phyloP scores from a whole-genome alignment of 2,329 filamentous ascomycete genomes.

The Penicillium aurantiogriseum region DNA sequence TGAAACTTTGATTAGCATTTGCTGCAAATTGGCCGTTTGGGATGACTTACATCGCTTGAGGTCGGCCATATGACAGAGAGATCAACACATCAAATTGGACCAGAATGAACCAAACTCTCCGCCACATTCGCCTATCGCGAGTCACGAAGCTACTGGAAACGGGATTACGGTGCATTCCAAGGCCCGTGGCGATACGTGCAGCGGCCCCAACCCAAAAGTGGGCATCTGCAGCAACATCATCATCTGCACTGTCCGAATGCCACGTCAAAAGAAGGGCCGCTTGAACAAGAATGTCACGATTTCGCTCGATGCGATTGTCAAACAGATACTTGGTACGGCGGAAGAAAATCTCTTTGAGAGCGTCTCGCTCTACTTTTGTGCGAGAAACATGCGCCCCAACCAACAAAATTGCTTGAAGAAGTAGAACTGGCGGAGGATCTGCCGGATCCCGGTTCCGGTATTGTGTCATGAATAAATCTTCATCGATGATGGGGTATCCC shows the following conservation, averaged over 20 bases:
- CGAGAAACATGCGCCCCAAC: slow-evolving; percentile 53
- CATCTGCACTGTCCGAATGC: slow-evolving; percentile 54
- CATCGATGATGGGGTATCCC: slow-evolving; percentile 54
- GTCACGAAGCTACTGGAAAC: slow-evolving; percentile 42
- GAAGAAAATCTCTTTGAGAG: slow-evolving; percentile 52
- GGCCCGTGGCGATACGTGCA: slow-evolving; percentile 51
- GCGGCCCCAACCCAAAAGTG: slow-evolving; percentile 56
- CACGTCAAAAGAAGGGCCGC: slow-evolving; percentile 56
- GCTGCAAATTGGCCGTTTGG: neutral
- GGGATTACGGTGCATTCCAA: slow-evolving; percentile 54
- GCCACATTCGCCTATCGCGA: slow-evolving; percentile 45
- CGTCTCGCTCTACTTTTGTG: slow-evolving; percentile 42
- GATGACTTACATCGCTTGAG: slow-evolving; percentile 48
- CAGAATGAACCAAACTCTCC: slow-evolving; percentile 46
- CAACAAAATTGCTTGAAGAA: slow-evolving; percentile 53
- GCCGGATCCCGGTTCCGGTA: slow-evolving; percentile 49
- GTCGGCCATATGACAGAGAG: slow-evolving; percentile 51
- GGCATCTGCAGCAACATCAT: slow-evolving; percentile 55
- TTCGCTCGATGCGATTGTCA: slow-evolving; percentile 54
- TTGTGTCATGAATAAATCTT: slow-evolving; percentile 52
- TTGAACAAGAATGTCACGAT: slow-evolving; percentile 56
- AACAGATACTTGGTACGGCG: slow-evolving; percentile 54
- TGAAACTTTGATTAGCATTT: slow-evolving; percentile 5
- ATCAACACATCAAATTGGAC: slow-evolving; percentile 47
- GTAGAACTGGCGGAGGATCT: slow-evolving; percentile 48